Evolutionary conservation across 1,284 basidiomycete genomes (phyloP).

Genomic region (Sanghuangporus weigelae): DNA sequence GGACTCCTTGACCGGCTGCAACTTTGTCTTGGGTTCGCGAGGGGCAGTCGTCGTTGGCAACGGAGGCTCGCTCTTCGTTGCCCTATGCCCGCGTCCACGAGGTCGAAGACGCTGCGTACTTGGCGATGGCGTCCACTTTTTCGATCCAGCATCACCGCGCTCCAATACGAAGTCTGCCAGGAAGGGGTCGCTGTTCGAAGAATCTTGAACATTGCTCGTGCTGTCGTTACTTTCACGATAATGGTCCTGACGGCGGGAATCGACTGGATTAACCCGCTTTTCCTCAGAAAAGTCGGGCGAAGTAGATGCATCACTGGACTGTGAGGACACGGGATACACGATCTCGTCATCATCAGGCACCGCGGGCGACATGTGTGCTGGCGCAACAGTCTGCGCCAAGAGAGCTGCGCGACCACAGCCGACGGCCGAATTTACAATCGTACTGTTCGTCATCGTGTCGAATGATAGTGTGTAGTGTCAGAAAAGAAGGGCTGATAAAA

Average conservation of each 20-base stretch:
- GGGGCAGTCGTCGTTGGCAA: neutral
- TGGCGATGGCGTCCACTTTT: conserved; percentile 2
- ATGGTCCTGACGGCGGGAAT: neutral
- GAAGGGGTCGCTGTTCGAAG: neutral
- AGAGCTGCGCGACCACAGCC: conserved; percentile 24
- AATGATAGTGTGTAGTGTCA: neutral
- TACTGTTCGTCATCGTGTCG: conserved; percentile 5
- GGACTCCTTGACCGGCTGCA: neutral
- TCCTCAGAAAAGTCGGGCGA: neutral
- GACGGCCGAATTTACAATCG: neutral
- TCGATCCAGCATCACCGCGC: conserved; percentile 14
- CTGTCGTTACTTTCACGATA: neutral
- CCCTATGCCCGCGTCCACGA: conserved; percentile 9
- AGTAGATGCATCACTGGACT: conserved; percentile 17
- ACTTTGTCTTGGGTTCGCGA: neutral
- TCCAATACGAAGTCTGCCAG: conserved; percentile 6
- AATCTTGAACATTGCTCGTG: neutral
- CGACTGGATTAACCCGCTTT: neutral
- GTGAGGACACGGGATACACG: conserved; percentile 41
- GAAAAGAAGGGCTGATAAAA: neutral
- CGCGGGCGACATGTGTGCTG: conserved; percentile 22
- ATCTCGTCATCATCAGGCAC: conserved; percentile 52
- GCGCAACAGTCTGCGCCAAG: conserved; percentile 15
- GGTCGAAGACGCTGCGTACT: neutral
- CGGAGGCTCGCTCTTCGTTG: conserved; percentile 13